Percentiles rank a stretch among this genome's conserved stretches.
Evolutionary conservation across 208 protist genomes (phyloP).

Genomic region (Lotmaria passim): DNA sequence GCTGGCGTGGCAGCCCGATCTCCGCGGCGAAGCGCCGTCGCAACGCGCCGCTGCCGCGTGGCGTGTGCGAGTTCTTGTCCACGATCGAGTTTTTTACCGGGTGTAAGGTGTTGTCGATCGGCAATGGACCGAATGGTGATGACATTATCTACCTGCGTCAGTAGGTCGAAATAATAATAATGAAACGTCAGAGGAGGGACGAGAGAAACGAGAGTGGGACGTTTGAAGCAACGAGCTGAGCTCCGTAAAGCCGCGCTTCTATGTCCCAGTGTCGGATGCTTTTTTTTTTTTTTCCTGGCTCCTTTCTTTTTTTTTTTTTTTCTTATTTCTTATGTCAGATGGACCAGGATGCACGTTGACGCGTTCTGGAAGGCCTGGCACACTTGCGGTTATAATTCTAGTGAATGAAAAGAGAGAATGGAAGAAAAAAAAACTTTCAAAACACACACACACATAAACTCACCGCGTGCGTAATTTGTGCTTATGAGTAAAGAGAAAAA

Average conservation of each 20-base stretch:
- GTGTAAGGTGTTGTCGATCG: constrained; percentile 90
- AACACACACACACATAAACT: neutral
- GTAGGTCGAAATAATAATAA: constrained; percentile 22
- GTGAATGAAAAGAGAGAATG: neutral
- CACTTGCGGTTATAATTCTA: too few relatives aligned
- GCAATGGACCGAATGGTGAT: constrained; percentile 85
- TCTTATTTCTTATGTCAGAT: neutral
- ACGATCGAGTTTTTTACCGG: constrained; percentile 88
- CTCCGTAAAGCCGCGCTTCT: too few relatives aligned
- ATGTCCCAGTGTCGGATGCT: too few relatives aligned
- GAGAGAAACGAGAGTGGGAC: too few relatives aligned
- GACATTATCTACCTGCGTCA: constrained; percentile 92
- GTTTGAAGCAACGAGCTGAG: too few relatives aligned
- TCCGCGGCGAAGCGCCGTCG: constrained; percentile 55
- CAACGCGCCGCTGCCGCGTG: constrained; percentile 71
- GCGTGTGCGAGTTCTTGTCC: constrained; percentile 77
- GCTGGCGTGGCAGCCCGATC: constrained; percentile 85
- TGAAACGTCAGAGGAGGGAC: constrained; percentile 18
- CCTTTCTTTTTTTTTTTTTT: constrained; percentile 14
- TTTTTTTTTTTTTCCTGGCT: too few relatives aligned
- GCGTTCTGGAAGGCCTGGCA: neutral
- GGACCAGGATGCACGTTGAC: constrained; percentile 4
- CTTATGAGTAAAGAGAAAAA: too few relatives aligned
- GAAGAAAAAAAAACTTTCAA: neutral
- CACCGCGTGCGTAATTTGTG: too few relatives aligned